A percentile compares a stretch with the other conserved stretches of the same genome.
Conservation (phyloP, 1,284 basidiomycete species). For the Rugosomyces carneus region DNA sequence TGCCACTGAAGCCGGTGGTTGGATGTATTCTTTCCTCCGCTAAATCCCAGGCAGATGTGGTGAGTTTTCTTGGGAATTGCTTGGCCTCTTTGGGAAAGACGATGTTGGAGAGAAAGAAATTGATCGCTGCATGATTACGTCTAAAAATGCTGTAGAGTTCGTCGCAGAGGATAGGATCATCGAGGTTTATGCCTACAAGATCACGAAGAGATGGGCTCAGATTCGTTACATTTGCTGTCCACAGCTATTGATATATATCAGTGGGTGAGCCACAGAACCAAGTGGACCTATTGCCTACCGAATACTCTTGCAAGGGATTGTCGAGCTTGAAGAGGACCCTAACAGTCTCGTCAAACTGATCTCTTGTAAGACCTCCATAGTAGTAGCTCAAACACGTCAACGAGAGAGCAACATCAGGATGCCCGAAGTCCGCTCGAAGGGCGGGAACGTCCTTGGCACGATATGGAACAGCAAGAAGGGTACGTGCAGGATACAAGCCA, state of each 20-base stretch:
- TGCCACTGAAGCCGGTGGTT: slow-evolving; percentile 52
- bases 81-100: slow-evolving; percentile 47
- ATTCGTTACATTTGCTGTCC: slow-evolving; percentile 20
- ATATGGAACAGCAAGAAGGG: slow-evolving; percentile 48
- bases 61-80: slow-evolving; percentile 41
- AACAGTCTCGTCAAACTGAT: slow-evolving; percentile 36
- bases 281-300: slow-evolving; percentile 12
- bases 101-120: slow-evolving; percentile 43
- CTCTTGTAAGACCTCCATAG: slow-evolving; percentile 38
- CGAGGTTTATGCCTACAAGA: slow-evolving; percentile 35
- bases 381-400: slow-evolving; percentile 50
- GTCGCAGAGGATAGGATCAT: slow-evolving; percentile 32
- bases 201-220: slow-evolving; percentile 18
- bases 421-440: slow-evolving; percentile 46
- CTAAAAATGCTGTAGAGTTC: slow-evolving; percentile 31
- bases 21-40: slow-evolving; percentile 30
- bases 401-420: slow-evolving; percentile 43
- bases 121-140: slow-evolving; percentile 33
- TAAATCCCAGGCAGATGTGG: slow-evolving; percentile 50
- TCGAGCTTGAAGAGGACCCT: slow-evolving; percentile 36
- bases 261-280: neutral
- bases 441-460: slow-evolving; percentile 48
- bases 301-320: slow-evolving; percentile 29
- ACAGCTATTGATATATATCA: neutral
- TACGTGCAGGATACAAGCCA: slow-evolving; percentile 37